phyloP scores from a whole-genome alignment of 176 grass and related monocot genomes.

The Lolium perenne region DNA sequence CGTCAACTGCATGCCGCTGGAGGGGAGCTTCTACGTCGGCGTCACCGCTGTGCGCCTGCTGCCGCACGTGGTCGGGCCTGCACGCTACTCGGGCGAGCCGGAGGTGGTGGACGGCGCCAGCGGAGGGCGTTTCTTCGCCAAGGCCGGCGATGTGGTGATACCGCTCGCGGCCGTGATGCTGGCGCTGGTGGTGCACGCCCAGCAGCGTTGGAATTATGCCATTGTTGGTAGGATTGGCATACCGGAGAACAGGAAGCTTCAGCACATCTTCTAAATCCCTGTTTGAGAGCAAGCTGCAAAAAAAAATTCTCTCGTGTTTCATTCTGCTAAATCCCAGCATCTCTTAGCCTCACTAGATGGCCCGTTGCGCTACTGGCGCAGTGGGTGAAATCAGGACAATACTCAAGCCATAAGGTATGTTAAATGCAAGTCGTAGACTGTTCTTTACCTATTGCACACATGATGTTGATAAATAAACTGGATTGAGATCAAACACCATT shows the following conservation, averaged over 20 bases:
- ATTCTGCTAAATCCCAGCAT: too few species aligned
- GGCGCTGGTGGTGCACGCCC: slow-evolving; percentile 42
- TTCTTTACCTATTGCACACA: too few species aligned
- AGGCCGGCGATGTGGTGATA: background rate
- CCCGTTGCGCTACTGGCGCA: too few species aligned
- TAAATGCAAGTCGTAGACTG: too few species aligned
- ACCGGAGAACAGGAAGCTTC: slow-evolving; percentile 42
- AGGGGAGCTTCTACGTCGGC: slow-evolving; percentile 50
- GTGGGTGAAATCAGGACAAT: too few species aligned
- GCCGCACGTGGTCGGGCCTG: slow-evolving; percentile 41
- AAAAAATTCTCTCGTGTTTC: too few species aligned
- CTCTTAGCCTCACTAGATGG: too few species aligned
- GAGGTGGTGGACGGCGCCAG: slow-evolving; percentile 38
- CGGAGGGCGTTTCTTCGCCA: slow-evolving; percentile 14
- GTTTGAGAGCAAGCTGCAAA: too few species aligned
- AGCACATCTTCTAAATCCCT: slow-evolving; percentile 25
- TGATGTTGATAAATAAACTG: too few species aligned
- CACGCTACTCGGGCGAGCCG: slow-evolving; percentile 35
- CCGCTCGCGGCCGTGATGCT: slow-evolving; percentile 24
- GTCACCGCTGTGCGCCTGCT: slow-evolving; percentile 54
- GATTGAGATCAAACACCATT: too few species aligned
- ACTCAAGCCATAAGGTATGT: too few species aligned
- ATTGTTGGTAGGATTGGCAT: slow-evolving; percentile 45
- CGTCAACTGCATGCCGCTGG: slow-evolving; percentile 56
- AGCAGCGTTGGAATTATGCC: slow-evolving; percentile 61